Evolutionary conservation across 306 rosid genomes (phyloP), one percentile per base, ranked within the genome.

Genomic region (Biancaea sappan): DNA sequence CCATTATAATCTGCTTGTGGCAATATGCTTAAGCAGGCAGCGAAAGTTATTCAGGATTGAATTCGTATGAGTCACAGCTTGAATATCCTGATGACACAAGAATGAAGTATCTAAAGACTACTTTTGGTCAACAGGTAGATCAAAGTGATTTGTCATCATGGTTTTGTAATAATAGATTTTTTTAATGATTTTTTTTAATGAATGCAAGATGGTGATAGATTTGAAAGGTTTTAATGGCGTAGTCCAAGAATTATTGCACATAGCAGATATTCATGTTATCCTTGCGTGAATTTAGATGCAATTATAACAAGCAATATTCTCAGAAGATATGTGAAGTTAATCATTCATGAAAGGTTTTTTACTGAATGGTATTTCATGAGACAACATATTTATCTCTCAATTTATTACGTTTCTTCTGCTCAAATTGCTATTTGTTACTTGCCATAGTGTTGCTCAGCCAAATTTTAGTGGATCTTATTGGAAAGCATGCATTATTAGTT

Each of bases 61-160:
- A 79, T 79, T 72, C 82, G 32, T 40, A 3, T 32, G 88, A 81
- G 65, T 80, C 76, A 40, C 84, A 68, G 73, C 75, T 70, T 35
- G 80, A 78, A 66, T 73, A 67, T 80, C 60, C 75, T 74, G 86
- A 79, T 66, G 84, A 85, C 75, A 61, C 68, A 0, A 69, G 65
- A 70, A 47, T 84, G 38, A 69, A 74, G 67, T 62, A 64, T 66
- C 48, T 72, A 40, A 63, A 34, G 38, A 65, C 81, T 80, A 53
- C 80, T 73, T 81, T 66, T 73, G 90, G 82, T 84, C 84, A 86
- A 50, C 80, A 64, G 73, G 96, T 80, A 79, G 69, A 72, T 76
- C 63, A 37, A 85, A 67, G 76, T 66, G 4, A 40, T 59, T 48
- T 26, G 8, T 14, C 26, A 6, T 38, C 37, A 64, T 47, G 58